Evolutionary conservation across 768 basidiomycete genomes (phyloP).

Genomic region (Leccinum pellstonianum): DNA sequence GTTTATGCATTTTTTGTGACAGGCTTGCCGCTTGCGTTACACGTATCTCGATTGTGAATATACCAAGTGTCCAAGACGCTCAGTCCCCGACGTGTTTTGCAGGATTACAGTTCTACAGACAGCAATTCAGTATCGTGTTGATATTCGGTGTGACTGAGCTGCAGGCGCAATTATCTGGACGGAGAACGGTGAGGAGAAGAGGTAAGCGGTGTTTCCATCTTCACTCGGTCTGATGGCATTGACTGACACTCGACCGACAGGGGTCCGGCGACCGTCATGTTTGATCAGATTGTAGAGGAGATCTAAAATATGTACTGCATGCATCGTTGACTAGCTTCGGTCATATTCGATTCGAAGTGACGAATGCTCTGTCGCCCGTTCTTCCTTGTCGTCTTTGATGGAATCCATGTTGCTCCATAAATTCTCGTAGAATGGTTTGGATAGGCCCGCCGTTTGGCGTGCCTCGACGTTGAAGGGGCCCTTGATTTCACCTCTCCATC

Average conservation of each 20-base stretch:
- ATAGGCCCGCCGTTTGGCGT: background rate
- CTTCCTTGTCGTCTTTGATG: background rate
- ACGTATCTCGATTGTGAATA: too few species aligned
- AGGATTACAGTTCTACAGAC: conserved; percentile 30
- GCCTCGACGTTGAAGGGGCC: background rate
- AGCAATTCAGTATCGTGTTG: conserved; percentile 40
- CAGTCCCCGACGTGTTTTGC: conserved; percentile 32
- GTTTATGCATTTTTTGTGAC: too few species aligned
- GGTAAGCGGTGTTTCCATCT: conserved; percentile 9
- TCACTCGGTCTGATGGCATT: too few species aligned
- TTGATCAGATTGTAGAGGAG: too few species aligned
- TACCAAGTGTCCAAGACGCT: conserved; percentile 26
- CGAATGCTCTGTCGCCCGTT: too few species aligned
- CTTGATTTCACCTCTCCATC: background rate
- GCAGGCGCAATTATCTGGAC: conserved; percentile 45
- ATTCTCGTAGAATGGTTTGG: background rate
- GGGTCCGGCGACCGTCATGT: too few species aligned
- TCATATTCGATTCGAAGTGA: too few species aligned
- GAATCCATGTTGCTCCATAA: background rate
- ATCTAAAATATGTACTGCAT: too few species aligned
- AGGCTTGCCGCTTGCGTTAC: too few species aligned
- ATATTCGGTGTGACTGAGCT: conserved; percentile 46
- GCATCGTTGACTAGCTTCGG: too few species aligned
- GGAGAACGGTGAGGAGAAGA: conserved; percentile 33
- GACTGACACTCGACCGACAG: too few species aligned